These are phyloP conservation scores for Boletus calvinii DNA, from an alignment of 1,284 basidiomycete species.

Conservation along the genomic window DNA sequence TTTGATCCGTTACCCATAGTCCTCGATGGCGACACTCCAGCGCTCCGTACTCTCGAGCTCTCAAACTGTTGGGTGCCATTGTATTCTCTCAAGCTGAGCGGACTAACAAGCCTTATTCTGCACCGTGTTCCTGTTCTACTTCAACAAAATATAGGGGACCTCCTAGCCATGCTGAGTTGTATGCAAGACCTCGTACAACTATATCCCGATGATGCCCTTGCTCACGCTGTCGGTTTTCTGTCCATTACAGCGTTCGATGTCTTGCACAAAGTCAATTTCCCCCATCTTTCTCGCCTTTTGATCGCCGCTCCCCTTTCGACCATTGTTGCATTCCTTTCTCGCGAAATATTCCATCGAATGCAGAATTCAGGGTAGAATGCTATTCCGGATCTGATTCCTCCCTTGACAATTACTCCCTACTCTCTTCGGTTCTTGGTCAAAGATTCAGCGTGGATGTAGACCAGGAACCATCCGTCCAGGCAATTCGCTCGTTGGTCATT, in stretches of 20 bases:
- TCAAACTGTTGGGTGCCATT: conserved; percentile 25
- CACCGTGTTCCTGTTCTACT: conserved; percentile 6
- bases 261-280: neutral
- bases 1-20: neutral
- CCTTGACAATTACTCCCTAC: neutral
- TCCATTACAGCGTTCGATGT: neutral
- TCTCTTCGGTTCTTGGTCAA: neutral
- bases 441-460: neutral
- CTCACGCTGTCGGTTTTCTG: neutral
- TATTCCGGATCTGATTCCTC: neutral
- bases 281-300: neutral
- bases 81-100: conserved; percentile 22
- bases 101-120: conserved; percentile 29
- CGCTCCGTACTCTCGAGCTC: conserved; percentile 29
- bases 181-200: conserved; percentile 32
- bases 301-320: neutral
- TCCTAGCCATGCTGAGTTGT: conserved; percentile 24
- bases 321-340: neutral
- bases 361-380: neutral
- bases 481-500: neutral
- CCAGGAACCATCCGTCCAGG: neutral
- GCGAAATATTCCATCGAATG: neutral
- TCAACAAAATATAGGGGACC: conserved; percentile 19
- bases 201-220: conserved; percentile 13
- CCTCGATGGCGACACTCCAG: conserved; percentile 19